Evolutionary conservation across 2,329 filamentous ascomycete species (phyloP), one percentile per base, ranked within the genome.

Genomic region (Penicillium expansum): DNA sequence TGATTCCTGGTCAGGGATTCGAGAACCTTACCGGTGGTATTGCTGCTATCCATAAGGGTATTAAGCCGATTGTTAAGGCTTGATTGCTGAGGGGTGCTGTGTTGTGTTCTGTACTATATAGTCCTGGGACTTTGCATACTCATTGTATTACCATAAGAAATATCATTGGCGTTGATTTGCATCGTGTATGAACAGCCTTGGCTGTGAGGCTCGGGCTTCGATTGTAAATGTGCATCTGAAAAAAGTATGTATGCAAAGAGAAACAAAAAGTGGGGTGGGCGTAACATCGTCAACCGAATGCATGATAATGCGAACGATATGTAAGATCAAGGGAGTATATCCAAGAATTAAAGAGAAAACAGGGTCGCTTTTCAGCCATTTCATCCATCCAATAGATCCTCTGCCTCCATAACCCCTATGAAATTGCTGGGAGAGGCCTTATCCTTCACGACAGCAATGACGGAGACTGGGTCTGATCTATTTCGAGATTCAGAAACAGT

Each of bases 1-100:
- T 89, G 61, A 86, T 96, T 42, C 91, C 90, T 1, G 92, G 89
- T 1, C 77, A 85, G 51, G 91, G 90, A 0, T 99, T 90, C 77
- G 92, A 97, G 79, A 88, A 99, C 73, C 74, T 99, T 71, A 97
- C 91, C 0, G 87, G 90, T 42, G 94, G 94, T 0, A 92, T 99
- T 71, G 94, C 94, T 5, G 92, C 92, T 52, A 95, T 99, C 62
- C 95, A 99, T 73, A 96, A 92, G 80, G 94, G 93, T 9, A 88
- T 99, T 69, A 99, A 99, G 81, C 92, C 85, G 10, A 50, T 65
- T 58, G 37, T 45, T 27, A 61, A 59, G 58, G 55, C 50, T 55
- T 62, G 27, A 57, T 35, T 52, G 27, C 22, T 35, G 7, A 7
- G 22, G 16, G 22, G 2, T 22, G 20, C 18, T 48, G 29, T 39